Percentiles rank a stretch among this genome's conserved stretches.
Evolutionary conservation across 2,329 filamentous ascomycete species (phyloP).

Genomic region (Ophiostoma ulmi): DNA sequence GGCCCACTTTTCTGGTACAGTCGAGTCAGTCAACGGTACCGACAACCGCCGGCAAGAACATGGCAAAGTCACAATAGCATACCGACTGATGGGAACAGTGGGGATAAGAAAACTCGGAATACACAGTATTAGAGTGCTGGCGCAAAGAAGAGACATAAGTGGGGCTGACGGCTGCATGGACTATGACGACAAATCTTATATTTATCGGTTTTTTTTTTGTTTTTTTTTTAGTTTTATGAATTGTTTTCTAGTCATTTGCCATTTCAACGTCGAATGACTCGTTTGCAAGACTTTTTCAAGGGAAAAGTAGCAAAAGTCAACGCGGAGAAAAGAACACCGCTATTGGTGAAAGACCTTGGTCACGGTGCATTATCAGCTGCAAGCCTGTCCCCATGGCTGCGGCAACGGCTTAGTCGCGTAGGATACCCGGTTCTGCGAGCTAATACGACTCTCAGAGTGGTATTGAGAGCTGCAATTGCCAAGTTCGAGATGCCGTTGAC

Average conservation of each 20-base stretch:
- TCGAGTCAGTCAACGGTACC: slow-evolving; percentile 7
- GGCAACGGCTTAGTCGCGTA: neutral
- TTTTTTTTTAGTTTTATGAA: neutral
- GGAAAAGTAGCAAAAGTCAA: neutral
- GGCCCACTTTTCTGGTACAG: neutral
- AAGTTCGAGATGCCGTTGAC: neutral
- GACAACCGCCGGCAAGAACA: slow-evolving; percentile 18
- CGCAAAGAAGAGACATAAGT: neutral
- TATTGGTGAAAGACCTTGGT: neutral
- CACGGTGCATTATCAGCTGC: neutral
- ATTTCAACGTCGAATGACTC: neutral
- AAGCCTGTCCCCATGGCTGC: neutral
- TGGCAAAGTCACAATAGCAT: slow-evolving; percentile 1
- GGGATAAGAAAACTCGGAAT: neutral
- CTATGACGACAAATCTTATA: neutral
- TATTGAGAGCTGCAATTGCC: neutral
- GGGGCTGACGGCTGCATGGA: neutral
- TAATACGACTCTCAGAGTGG: neutral
- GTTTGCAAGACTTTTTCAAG: neutral
- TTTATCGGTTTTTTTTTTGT: neutral
- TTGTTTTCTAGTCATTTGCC: neutral
- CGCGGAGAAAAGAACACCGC: neutral
- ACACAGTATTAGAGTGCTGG: no score
- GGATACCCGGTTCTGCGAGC: no score
- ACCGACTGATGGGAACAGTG: neutral